Conservation (phyloP, 805 yeast genomes). For the Candida ovalis region DNA sequence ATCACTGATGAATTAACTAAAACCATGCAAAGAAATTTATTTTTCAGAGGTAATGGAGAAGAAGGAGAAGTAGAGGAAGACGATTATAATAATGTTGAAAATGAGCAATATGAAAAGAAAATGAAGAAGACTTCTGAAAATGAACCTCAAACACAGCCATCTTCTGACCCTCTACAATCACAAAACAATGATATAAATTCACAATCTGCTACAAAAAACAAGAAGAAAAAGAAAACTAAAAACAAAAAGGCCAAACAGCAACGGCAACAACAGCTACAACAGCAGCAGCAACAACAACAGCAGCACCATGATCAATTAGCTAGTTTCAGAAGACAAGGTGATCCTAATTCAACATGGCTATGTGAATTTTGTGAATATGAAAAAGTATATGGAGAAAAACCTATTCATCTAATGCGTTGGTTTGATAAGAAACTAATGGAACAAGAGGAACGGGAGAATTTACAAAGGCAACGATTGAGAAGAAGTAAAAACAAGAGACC, state of each 20-base stretch:
- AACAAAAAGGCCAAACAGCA: conserved; percentile 3
- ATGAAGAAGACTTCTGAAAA: neutral
- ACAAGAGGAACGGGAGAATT: conserved; percentile 28
- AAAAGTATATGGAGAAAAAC: conserved; percentile 42
- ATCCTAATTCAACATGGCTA: conserved; percentile 20
- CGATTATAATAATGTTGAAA: too few species aligned
- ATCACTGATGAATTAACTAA: conserved; percentile 2
- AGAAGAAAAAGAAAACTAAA: conserved; percentile 18
- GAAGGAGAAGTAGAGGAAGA: too few species aligned
- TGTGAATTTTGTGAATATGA: conserved; percentile 51
- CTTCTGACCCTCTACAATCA: neutral
- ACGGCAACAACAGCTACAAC: neutral
- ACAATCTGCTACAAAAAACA: neutral
- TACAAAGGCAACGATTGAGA: conserved; percentile 17
- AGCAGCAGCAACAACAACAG: neutral
- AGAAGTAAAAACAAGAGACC: conserved; percentile 7
- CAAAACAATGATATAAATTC: neutral
- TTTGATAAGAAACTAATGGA: conserved; percentile 34
- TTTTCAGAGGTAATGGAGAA: neutral
- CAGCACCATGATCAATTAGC: neutral
- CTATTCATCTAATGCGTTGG: conserved; percentile 43
- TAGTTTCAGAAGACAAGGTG: conserved; percentile 6
- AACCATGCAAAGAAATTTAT: conserved; percentile 1
- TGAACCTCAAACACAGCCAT: neutral
- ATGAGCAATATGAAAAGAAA: neutral